Evolutionary conservation across 495 filamentous ascomycete genomes (phyloP).

Genomic region (Lasiosphaeris hirsuta): DNA sequence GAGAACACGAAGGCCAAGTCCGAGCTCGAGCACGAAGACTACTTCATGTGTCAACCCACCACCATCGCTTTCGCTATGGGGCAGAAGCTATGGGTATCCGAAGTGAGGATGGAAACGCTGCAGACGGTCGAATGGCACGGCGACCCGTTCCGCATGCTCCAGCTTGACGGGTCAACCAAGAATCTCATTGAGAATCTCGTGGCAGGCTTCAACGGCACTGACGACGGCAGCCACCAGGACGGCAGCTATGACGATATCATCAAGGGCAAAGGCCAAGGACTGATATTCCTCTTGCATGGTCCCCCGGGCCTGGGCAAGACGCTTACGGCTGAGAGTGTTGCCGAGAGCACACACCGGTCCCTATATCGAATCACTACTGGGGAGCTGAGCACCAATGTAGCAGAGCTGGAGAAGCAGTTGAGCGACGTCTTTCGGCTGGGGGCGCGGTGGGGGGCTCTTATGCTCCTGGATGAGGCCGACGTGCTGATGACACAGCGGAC

Average conservation of each 20-base stretch:
- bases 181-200: background rate
- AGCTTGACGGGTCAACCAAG: background rate
- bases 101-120: background rate
- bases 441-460: conserved; percentile 19
- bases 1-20: background rate
- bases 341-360: background rate
- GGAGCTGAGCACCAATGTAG: conserved; percentile 15
- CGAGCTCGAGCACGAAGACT: background rate
- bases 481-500: conserved; percentile 29
- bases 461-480: conserved; percentile 40
- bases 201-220: background rate
- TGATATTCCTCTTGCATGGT: conserved; percentile 11
- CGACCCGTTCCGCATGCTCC: background rate
- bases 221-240: background rate
- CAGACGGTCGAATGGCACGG: background rate
- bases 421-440: conserved; percentile 9
- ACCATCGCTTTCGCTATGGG: background rate
- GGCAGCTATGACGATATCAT: conserved; percentile 5
- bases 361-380: conserved; percentile 4
- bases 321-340: conserved; percentile 7
- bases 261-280: conserved; percentile 9
- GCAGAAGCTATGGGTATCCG: background rate
- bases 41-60: background rate
- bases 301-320: conserved; percentile 13
- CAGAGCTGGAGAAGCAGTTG: conserved; percentile 1